Conservation (phyloP, 1,139 yeast genomes). For the Candida frijolesensis region DNA sequence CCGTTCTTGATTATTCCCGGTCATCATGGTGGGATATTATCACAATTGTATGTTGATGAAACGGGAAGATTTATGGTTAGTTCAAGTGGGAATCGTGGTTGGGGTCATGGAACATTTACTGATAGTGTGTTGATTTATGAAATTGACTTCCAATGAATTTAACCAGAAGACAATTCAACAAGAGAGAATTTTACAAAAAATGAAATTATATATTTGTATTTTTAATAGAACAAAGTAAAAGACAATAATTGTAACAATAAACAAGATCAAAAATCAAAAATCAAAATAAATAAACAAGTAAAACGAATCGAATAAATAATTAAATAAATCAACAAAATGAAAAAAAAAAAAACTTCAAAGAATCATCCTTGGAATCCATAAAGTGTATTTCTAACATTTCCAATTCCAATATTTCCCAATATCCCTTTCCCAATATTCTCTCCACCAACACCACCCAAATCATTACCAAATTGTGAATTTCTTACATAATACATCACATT, state of each 20-base stretch:
- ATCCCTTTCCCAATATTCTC: no score
- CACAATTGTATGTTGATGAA: constrained; percentile 73
- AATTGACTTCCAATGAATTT: constrained; percentile 43
- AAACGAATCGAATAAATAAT: background rate
- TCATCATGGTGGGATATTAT: constrained; percentile 58
- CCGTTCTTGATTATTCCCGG: constrained; percentile 67
- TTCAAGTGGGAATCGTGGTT: constrained; percentile 93
- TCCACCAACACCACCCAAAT: background rate
- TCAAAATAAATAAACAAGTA: constrained; percentile 3
- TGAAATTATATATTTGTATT: background rate
- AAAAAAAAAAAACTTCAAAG: background rate
- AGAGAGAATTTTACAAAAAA: no score
- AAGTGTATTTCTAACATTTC: constrained; percentile 29
- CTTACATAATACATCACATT: constrained; percentile 18
- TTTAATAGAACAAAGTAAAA: background rate
- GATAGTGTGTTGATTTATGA: constrained; percentile 84
- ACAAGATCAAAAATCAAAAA: background rate
- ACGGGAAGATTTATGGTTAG: constrained; percentile 86
- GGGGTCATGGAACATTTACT: constrained; percentile 79
- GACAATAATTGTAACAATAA: background rate
- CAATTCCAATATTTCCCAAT: constrained; percentile 36
- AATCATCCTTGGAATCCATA: constrained; percentile 20
- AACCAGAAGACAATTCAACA: background rate
- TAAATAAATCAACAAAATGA: background rate
- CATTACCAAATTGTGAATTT: constrained; percentile 16